Evolutionary conservation across 208 protist genomes (phyloP), one percentile per base, ranked within the genome.

Genomic region (Tritrichomonas foetus): DNA sequence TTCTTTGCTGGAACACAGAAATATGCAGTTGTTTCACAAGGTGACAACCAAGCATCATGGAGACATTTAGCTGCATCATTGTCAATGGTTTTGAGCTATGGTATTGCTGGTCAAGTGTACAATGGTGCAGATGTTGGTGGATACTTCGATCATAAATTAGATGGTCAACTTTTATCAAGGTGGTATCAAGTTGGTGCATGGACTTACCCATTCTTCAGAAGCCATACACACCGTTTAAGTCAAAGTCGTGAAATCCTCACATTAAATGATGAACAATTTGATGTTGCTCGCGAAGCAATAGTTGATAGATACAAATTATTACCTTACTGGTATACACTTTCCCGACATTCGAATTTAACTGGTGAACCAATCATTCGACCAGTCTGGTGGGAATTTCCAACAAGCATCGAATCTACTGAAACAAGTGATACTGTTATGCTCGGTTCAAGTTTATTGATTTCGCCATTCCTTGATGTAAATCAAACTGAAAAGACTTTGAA

Each of bases 1-100:
- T 99, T 99, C 96, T 99, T 99, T 95, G 96, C 98, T n/a, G 98
- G 98, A 27, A 97, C 97, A 25, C 98, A 99, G 96, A 96, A 98
- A 72, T 98, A 98, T 95, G 98, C 97, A 30, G 98, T 98, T 20
- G 96, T 98, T 94, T 99, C 98, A 98, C 99, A 97, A 5, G 98
- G 98, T 44, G 98, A 99, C 96, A 99, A 99, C 94, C 96, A 96
- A 94, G 98, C 98, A 39, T 93, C 95, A 75, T 99, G 98, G 98
- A 94, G 96, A 66, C 98, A 99, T 95, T 95, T 99, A 0, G 95
- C 98, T 93, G 97, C 97, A 74, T 97, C 98, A 11, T 93, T 97
- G 14, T 98, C 97, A 20, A 99, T 99, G 97, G 95, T 99, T n/a
- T 96, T 99, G 13, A 97, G 97, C 22, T 94, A 99, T 13, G 97